Percentiles rank a stretch among this genome's conserved stretches.
These are phyloP conservation scores for Buddleja alternifolia DNA, from an alignment of 257 asterid species.

Conservation along the genomic window DNA sequence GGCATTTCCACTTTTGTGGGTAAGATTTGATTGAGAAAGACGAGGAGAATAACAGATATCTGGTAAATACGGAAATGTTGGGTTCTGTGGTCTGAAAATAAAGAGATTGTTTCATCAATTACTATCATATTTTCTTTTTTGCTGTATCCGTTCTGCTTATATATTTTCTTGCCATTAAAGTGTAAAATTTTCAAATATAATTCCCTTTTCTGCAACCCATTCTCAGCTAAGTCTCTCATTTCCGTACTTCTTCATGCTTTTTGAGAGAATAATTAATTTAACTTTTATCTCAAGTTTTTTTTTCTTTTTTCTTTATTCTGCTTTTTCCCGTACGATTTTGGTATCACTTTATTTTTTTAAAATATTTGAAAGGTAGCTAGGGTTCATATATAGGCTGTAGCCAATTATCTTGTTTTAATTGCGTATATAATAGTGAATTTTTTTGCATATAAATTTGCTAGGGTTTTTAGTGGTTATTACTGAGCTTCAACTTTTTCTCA, in stretches of 20 bases:
- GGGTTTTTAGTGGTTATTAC: conserved; percentile 29
- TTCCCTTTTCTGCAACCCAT: not conserved
- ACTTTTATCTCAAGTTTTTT: not conserved
- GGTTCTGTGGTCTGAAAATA: conserved; percentile 47
- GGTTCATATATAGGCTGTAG: conserved; percentile 22
- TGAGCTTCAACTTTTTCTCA: too few relatives aligned
- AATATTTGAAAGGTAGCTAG: conserved; percentile 10
- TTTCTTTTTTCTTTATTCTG: not conserved
- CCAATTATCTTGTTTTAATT: conserved; percentile 1
- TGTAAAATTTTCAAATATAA: conserved; percentile 3
- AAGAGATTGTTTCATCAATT: conserved; percentile 31
- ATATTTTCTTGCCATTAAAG: conserved; percentile 4
- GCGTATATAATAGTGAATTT: not conserved
- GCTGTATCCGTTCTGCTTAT: not conserved
- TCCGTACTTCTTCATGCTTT: not conserved
- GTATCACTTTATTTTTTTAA: not conserved
- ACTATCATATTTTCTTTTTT: not conserved
- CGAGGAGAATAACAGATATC: conserved; percentile 26
- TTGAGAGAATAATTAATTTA: not conserved
- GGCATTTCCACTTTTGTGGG: conserved; percentile 34
- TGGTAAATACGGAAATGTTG: conserved; percentile 37
- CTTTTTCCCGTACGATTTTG: not conserved
- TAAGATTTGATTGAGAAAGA: conserved; percentile 26
- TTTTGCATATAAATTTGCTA: conserved; percentile 20
- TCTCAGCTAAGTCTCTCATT: not conserved